Conservation (phyloP, 768 basidiomycete species). For the Austroboletus festivus region DNA sequence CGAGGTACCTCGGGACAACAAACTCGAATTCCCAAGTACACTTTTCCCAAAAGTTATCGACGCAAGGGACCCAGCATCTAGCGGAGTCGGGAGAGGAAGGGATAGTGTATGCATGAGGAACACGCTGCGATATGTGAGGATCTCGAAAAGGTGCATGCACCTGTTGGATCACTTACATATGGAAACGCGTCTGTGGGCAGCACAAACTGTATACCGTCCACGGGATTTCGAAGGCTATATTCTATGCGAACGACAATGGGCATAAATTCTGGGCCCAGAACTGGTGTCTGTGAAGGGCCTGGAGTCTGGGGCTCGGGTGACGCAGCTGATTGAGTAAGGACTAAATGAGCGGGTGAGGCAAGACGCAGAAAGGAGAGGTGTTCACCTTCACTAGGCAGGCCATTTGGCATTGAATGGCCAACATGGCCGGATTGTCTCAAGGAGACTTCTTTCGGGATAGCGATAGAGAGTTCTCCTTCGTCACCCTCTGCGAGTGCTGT, state of each 20-base stretch:
- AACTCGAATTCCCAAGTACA: constrained; percentile 99
- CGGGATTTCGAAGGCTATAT: constrained; percentile 80
- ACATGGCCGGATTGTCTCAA: constrained; percentile 57
- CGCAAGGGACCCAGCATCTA: constrained; percentile 98
- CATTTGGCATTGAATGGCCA: constrained; percentile 34
- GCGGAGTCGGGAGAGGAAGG: constrained; percentile 87
- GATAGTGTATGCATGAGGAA: constrained; percentile 90
- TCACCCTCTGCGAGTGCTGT: constrained; percentile 87
- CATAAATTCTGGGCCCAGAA: constrained; percentile 59
- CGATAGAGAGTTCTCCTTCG: constrained; percentile 92
- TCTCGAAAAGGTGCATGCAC: not conserved
- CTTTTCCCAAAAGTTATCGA: constrained; percentile 93
- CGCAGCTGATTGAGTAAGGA: constrained; percentile 42
- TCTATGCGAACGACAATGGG: constrained; percentile 74
- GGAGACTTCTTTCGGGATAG: constrained; percentile 71
- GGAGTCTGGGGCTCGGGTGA: constrained; percentile 85
- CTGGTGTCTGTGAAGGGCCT: constrained; percentile 36
- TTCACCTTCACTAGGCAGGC: constrained; percentile 58
- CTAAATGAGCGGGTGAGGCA: constrained; percentile 4
- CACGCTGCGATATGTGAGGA: constrained; percentile 51
- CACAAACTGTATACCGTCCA: constrained; percentile 83
- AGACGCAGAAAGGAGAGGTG: not conserved
- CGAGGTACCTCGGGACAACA: constrained; percentile 81
- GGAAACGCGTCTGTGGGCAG: constrained; percentile 79
- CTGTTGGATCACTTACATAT: constrained; percentile 54